Evolutionary conservation across 1,139 yeast genomes (phyloP), one percentile per base, ranked within the genome.

Genomic region (Blastobotrys serpentis): DNA sequence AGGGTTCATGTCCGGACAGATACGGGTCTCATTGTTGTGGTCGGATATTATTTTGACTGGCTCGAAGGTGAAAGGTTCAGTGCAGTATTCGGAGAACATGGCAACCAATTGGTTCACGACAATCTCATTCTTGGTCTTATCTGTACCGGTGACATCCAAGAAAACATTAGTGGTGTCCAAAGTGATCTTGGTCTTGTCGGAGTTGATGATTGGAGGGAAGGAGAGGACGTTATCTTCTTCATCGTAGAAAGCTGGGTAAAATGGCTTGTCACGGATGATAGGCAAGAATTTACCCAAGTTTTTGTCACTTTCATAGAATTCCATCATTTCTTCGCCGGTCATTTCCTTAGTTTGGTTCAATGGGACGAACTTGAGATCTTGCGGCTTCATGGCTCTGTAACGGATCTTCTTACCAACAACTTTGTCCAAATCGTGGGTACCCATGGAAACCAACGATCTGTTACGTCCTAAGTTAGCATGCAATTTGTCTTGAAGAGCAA

Each of bases 361-460:
- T 43, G 98, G 98, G 42, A 75, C 74, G 56, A 67, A 67, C 56
- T 78, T 76, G 66, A 94, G 80, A 43, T 86, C 90, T 59, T 78
- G 73, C 51, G 97, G 97, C 49, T 81, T 74, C 57, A 86, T 74
- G 34, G 92, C 98, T 65, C 85, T 88, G 73, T 88, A 94, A 36
- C 65, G 56, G 49, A 90, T 81, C 73, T 89, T 87, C 48, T 96
- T 96, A 21, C 92, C 88, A 42, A 78, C 69, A 58, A 92, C 73
- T 46, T 86, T 80, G 67, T 87, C 96, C 54, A 85, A 74, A 71
- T 94, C 98, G 67, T 94, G 99, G 51, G 99, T 94, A 61, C 99
- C 99, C 76, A 90, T 89, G 51, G 98, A 98, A 48, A 92, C 98
- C 62, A 94, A 78, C 39, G 96, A 84, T 76, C 99, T 86, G 71